A percentile compares a stretch with the other conserved stretches of the same genome.
Evolutionary conservation across 2,329 filamentous ascomycete genomes (phyloP).

Genomic region (Lecanicillium sp.): DNA sequence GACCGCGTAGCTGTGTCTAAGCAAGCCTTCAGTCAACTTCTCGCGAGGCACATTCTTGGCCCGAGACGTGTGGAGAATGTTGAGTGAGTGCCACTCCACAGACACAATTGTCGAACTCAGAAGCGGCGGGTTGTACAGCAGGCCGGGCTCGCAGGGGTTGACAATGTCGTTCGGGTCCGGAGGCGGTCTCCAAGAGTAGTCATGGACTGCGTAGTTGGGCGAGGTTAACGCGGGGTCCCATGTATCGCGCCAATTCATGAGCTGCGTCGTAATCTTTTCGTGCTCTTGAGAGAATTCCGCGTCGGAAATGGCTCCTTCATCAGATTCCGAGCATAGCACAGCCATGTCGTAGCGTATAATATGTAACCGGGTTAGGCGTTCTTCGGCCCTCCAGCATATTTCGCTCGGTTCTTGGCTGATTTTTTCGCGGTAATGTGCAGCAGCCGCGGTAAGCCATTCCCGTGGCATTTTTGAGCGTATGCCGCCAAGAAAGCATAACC

Average conservation of each 20-base stretch:
- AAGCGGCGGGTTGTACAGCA: constrained; percentile 63
- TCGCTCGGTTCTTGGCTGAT: constrained; percentile 54
- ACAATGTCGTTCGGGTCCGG: constrained; percentile 61
- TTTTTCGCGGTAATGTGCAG: constrained; percentile 57
- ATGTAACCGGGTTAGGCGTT: constrained; percentile 59
- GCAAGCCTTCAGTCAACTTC: constrained; percentile 47
- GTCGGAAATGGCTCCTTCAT: constrained; percentile 55
- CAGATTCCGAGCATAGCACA: constrained; percentile 64
- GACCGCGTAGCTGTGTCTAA: constrained; percentile 58
- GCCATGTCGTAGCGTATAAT: constrained; percentile 77
- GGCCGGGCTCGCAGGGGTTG: constrained; percentile 62
- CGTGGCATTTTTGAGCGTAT: constrained; percentile 66
- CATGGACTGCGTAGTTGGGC: constrained; percentile 54
- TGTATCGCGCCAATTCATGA: constrained; percentile 45
- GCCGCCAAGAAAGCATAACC: constrained; percentile 75
- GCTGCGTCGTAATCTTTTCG: constrained; percentile 40
- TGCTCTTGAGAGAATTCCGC: constrained; percentile 63
- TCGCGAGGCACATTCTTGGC: constrained; percentile 51
- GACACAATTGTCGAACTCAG: constrained; percentile 69
- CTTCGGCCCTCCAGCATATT: constrained; percentile 60
- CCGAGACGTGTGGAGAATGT: constrained; percentile 76
- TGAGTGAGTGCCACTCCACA: constrained; percentile 72
- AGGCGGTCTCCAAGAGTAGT: constrained; percentile 51
- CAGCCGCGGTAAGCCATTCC: constrained; percentile 68
- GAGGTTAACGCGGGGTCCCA: constrained; percentile 59